Base-by-base conservation (phyloP, 2,329 filamentous ascomycete species). In the Pyrenochaeta sp. region DNA sequence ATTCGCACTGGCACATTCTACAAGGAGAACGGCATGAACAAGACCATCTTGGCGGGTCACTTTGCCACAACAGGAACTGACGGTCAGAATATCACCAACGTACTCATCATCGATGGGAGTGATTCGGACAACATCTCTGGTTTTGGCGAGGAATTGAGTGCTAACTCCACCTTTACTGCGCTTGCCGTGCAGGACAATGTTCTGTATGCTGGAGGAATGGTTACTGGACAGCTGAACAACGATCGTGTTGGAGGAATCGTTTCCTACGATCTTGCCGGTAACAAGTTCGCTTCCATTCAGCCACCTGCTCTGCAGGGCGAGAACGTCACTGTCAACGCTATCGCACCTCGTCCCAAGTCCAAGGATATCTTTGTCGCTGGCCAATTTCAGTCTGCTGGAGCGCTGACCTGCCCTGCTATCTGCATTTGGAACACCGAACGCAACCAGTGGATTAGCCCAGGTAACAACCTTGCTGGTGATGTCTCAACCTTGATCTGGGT, bases 41-140 rank as follows among this genome's bases (percentile, higher is more conserved):
- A 95, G 43, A 97, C 94, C 0, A 82, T 97, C 26, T 78, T 97
- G 19, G 94, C 86, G 35, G 94, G 94, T 1, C 90, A 91, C 60
- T 99, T 99, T 67, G 82, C 82, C 6, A 86, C 89, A 1, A 83
- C 78, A 20, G 82, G 82, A 10, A 81, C 80, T 6, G 82, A 92
- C 55, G 89, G 86, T 15, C 84, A 86, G 3, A 78, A 80, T 4
- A 79, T 96, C 48, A 79, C 90, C 55, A 97, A 96, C 60, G 76
- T 99, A 11, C 78, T 88, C 24, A 82, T 99, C 53, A 83, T 97
- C 49, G 89, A 96, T 68, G 86, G 87, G 29, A 82, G 84, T n/a
- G 77, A 89, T 48, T 78, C 77, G 17, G 77, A 87, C 56, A 75
- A 77, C 3, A 77, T 95, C 11, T 85, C 80, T 18, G 93, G 93